Conservation (phyloP, 108 stramenopile genomes). For the Fistulifera pelliculosa region DNA sequence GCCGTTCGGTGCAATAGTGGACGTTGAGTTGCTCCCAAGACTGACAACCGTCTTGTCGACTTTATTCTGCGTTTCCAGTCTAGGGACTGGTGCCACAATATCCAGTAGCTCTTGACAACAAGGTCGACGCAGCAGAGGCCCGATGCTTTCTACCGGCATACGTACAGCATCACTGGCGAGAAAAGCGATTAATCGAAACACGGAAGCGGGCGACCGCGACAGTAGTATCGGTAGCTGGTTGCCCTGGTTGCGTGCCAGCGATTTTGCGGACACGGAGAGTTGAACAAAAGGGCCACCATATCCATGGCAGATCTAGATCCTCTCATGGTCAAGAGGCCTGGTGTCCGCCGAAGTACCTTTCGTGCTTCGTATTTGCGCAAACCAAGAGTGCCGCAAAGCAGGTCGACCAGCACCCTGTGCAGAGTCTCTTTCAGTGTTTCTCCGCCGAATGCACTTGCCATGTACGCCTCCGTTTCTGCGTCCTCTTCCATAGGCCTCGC, state of each 20-base stretch:
- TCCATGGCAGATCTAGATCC: constrained; percentile 54
- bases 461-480: neutral
- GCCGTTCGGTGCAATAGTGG: neutral
- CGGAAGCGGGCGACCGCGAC: constrained; percentile 51
- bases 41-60: constrained; percentile 4
- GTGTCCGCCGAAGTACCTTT: constrained; percentile 51
- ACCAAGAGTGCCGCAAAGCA: constrained; percentile 34
- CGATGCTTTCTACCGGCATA: constrained; percentile 48
- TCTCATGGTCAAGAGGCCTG: constrained; percentile 50
- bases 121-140: constrained; percentile 48
- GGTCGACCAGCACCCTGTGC: constrained; percentile 28
- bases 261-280: constrained; percentile 28
- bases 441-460: constrained; percentile 1
- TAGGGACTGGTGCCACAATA: constrained; percentile 45
- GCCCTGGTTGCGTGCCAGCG: constrained; percentile 61
- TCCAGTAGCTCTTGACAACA: constrained; percentile 47
- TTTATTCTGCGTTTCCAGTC: neutral
- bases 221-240: constrained; percentile 40
- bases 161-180: constrained; percentile 48
- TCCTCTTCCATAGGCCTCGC: constrained; percentile 21
- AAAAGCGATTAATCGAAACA: constrained; percentile 70
- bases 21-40: neutral
- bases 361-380: constrained; percentile 67
- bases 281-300: constrained; percentile 50
- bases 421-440: constrained; percentile 50